Base-by-base conservation (phyloP, 768 basidiomycete genomes). In the Macrolepiota fuliginosa region DNA sequence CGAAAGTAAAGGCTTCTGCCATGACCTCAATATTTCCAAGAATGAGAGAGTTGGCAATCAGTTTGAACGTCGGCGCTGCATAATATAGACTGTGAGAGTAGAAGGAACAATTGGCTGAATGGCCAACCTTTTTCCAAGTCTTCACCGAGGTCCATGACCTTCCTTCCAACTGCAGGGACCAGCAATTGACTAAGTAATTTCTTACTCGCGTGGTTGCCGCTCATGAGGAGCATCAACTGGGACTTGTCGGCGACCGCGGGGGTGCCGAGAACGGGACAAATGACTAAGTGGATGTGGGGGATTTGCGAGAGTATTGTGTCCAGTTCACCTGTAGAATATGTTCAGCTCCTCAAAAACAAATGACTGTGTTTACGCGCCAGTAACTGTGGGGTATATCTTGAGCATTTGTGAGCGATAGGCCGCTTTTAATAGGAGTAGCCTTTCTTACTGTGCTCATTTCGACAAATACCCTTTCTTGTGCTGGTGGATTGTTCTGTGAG, bases 1-100 rank as follows among this genome's bases (percentile, higher is more conserved):
- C 88, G 10, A 96, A 83, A 1, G 94, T 95, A 68, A 90, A 86
- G n/a, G 84, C 78, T 74, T 96, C 94, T 0, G 89, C 86, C 12
- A 96, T 77, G 10, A 95, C 75, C 70, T 95, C 94, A 45, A 94
- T 77, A 27, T 79, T 78, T n/a, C 90, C 88, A 42, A 92, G 74
- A 58, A 93, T 86, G 73, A 93, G 74, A 0, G 89, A 86, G 67
- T 94, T 94, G 17, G 89, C 92, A 52, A 93, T 83, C 7, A 94
- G 76, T 72, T 94, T 94, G 75, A 88, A 82, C 9, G 84, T 86
- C 4, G 84, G 81, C 13, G 88, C 88, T 89, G 56, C 11, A 51
- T 22, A 15, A 47, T 49, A 53, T 47, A 11, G 46, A 49, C 27
- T 35, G 49, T 59, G 63, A 32, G 39, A 11, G 12, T 15, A 36